These are phyloP conservation scores for Olyra latifolia DNA, from an alignment of 176 grass and related monocot genomes.

Conservation along the genomic window DNA sequence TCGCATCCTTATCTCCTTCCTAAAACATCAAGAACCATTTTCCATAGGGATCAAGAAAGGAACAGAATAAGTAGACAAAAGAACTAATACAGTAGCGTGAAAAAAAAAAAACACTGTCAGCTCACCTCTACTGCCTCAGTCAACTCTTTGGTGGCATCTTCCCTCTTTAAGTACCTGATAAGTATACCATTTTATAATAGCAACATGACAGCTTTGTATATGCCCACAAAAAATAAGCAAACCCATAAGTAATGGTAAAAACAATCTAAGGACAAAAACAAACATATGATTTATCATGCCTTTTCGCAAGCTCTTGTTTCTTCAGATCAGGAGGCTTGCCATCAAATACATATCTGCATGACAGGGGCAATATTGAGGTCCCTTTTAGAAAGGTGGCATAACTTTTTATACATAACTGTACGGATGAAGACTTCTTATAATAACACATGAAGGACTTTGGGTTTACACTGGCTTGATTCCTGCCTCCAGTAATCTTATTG, in stretches of 20 bases:
- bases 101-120: conserved; percentile 10
- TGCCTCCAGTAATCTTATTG: conserved; percentile 88
- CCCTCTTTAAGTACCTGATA: conserved; percentile 77
- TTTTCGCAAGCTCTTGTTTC: conserved; percentile 83
- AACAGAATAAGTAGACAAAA: neutral
- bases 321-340: conserved; percentile 96
- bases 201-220: conserved; percentile 4
- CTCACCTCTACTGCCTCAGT: conserved; percentile 72
- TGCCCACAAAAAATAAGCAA: neutral
- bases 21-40: conserved; percentile 36
- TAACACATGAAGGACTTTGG: conserved; percentile 10
- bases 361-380: conserved; percentile 17
- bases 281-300: conserved; percentile 44
- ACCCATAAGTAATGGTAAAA: conserved; percentile 6
- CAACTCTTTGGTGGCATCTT: conserved; percentile 86
- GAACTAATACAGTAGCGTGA: neutral
- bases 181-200: conserved; percentile 11
- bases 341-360: conserved; percentile 92
- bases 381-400: neutral
- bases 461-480: conserved; percentile 97
- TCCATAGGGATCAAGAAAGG: conserved; percentile 10
- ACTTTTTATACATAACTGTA: neutral
- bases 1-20: conserved; percentile 75
- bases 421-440: neutral
- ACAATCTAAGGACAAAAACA: conserved; percentile 10